Evolutionary conservation across 345 rosid species (phyloP).

Genomic region (Aquilaria malaccensis): DNA sequence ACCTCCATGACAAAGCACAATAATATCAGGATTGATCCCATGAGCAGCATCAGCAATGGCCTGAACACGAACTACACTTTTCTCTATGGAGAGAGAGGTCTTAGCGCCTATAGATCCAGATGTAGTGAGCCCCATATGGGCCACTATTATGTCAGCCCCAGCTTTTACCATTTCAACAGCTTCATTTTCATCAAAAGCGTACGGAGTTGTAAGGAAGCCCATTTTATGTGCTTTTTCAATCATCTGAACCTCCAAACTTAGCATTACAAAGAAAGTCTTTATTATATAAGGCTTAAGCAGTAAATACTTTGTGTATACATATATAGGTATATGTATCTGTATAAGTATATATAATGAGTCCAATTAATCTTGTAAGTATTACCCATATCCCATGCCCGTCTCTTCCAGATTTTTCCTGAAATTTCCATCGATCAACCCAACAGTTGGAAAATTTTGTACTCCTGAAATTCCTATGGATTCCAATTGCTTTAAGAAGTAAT

Average conservation of each 20-base stretch:
- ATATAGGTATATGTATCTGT: too few species aligned
- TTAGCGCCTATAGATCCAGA: slow-evolving; percentile 89
- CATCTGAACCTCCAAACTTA: slow-evolving; percentile 87
- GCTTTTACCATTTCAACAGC: slow-evolving; percentile 85
- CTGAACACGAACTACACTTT: slow-evolving; percentile 69
- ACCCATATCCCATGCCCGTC: slow-evolving; percentile 98
- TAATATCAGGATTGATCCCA: slow-evolving; percentile 45
- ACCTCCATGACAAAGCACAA: slow-evolving; percentile 95
- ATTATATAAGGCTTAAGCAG: not conserved
- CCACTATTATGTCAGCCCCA: slow-evolving; percentile 93
- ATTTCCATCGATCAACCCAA: slow-evolving; percentile 93
- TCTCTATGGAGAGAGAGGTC: slow-evolving; percentile 71
- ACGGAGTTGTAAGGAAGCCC: slow-evolving; percentile 93
- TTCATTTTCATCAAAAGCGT: slow-evolving; percentile 70
- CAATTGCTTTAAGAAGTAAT: slow-evolving; percentile 72
- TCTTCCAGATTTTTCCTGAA: slow-evolving; percentile 94
- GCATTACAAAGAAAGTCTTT: slow-evolving; percentile 5
- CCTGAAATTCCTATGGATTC: slow-evolving; percentile 86
- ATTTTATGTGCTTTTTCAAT: slow-evolving; percentile 72
- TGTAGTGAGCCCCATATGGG: slow-evolving; percentile 93
- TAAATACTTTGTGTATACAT: not conserved
- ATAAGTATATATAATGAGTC: slow-evolving; percentile 1
- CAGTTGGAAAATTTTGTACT: slow-evolving; percentile 96
- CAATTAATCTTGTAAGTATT: slow-evolving; percentile 18
- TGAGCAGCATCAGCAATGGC: slow-evolving; percentile 85